Evolutionary conservation across 2,329 filamentous ascomycete species (phyloP), one percentile per base, ranked within the genome.

Genomic region (Cladosporium oxysporum): DNA sequence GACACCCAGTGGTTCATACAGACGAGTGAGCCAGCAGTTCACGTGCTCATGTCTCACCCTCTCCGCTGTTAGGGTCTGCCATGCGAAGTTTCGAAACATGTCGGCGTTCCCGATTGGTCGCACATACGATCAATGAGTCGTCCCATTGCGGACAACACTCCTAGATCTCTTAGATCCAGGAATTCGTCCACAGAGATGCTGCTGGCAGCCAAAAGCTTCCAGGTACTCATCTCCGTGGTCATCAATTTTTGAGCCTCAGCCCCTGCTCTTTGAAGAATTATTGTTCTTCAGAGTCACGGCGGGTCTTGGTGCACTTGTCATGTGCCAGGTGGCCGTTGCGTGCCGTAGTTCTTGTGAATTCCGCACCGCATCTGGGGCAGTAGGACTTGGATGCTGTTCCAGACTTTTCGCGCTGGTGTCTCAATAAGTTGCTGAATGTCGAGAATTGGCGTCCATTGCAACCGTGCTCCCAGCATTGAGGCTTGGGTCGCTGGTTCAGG

Each of bases 401-500:
- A 0, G 92, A 96, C 78, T 97, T 97, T 79, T 98, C 94, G 52
- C 94, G 87, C 79, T 97, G 93, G 77, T 98, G 94, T 69, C 94
- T 86, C 44, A 97, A 83, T 3, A 97, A 85, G 76, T 97, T 97
- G 85, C 93, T 97, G 76, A 97, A 97, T 3, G 94, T 97, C 21
- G 92, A 96, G 76, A 98, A 98, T 74, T 96, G 91, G 33, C 93
- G 89, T 23, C 94, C 94, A 74, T 97, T 97, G 83, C 94, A 98
- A 12, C 93, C 94, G 75, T 98, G 94, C 68, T 97, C 94, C 91
- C 92, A 98, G 79, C 94, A 97, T 76, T 96, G 92, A 55, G 93
- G 93, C 80, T 96, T 96, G n/a, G 92, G 92, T 44, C 77, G 74
- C 59, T 76, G 73, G 69, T 75, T 77, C 37, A 76, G 69, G 12